phyloP scores from a whole-genome alignment of 257 asterid species.

The Thymus mandschuricus region DNA sequence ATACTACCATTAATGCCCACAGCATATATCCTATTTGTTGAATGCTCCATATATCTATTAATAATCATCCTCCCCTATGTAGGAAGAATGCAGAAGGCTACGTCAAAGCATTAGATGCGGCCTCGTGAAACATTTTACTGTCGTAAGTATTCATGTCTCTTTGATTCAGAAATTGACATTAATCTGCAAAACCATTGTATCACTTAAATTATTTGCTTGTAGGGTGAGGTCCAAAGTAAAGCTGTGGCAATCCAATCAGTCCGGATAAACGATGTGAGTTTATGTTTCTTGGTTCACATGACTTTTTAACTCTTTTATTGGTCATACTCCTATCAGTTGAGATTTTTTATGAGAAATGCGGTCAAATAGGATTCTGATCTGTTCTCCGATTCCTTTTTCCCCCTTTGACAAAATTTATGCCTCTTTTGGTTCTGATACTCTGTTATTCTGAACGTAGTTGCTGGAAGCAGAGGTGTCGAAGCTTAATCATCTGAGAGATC shows the following conservation, averaged over 20 bases:
- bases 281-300: constrained; percentile 22
- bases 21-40: constrained; percentile 15
- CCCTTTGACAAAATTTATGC: constrained; percentile 8
- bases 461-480: constrained; percentile 55
- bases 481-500: constrained; percentile 63
- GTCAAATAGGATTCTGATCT: neutral
- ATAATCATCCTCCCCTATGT: constrained; percentile 22
- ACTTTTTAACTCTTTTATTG: constrained; percentile 6
- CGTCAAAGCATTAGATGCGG: constrained; percentile 86
- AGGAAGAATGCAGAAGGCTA: constrained; percentile 89
- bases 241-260: constrained; percentile 71
- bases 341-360: neutral
- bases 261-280: constrained; percentile 69
- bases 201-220: constrained; percentile 34
- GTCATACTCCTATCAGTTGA: constrained; percentile 9
- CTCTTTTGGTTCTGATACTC: constrained; percentile 31
- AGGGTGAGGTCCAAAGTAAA: constrained; percentile 80
- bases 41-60: constrained; percentile 10
- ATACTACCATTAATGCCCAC: neutral
- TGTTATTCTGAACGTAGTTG: constrained; percentile 41
- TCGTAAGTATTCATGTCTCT: constrained; percentile 57
- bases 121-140: constrained; percentile 68
- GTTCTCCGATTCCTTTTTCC: neutral
- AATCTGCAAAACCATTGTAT: constrained; percentile 17
- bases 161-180: constrained; percentile 27